These are phyloP conservation scores for Gorgonomyces haynaldii DNA, from an alignment of 192 early-diverging fungal species.

Conservation along the genomic window DNA sequence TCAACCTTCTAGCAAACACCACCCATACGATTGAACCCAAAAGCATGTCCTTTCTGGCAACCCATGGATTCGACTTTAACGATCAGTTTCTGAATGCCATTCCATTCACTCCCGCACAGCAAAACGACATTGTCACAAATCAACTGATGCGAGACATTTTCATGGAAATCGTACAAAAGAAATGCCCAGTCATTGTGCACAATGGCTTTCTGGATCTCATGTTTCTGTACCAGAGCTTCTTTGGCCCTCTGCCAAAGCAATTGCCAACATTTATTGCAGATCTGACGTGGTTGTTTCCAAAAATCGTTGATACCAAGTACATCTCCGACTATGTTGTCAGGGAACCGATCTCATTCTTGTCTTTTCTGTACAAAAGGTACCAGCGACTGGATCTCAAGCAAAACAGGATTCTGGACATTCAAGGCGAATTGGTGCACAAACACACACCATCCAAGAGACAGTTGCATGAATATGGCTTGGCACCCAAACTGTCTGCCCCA, in stretches of 20 bases:
- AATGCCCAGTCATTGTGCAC: slow-evolving; percentile 72
- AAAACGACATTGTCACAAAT: neutral
- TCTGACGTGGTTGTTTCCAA: slow-evolving; percentile 68
- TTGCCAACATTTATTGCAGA: slow-evolving; percentile 66
- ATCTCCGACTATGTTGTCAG: slow-evolving; percentile 54
- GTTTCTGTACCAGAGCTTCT: slow-evolving; percentile 85
- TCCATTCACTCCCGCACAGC: slow-evolving; percentile 53
- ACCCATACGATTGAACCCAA: slow-evolving; percentile 57
- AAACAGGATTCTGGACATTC: slow-evolving; percentile 4
- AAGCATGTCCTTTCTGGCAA: slow-evolving; percentile 69
- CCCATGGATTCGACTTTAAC: slow-evolving; percentile 80
- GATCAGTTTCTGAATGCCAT: slow-evolving; percentile 65
- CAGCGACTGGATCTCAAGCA: slow-evolving; percentile 8
- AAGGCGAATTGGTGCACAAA: slow-evolving; percentile 4
- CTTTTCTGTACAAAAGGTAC: slow-evolving; percentile 57
- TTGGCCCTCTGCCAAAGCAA: slow-evolving; percentile 59
- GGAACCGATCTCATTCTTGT: slow-evolving; percentile 55
- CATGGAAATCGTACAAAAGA: slow-evolving; percentile 17
- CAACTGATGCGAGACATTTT: slow-evolving; percentile 20
- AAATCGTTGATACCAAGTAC: slow-evolving; percentile 82
- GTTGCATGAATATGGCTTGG: neutral
- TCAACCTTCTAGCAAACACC: slow-evolving; percentile 52
- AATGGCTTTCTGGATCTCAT: slow-evolving; percentile 90
- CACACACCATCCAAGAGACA: neutral
- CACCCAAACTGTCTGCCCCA: neutral